Percentiles rank a stretch among this genome's conserved stretches.
Conservation (phyloP, 768 basidiomycete species). For the Lactarius vividus region DNA sequence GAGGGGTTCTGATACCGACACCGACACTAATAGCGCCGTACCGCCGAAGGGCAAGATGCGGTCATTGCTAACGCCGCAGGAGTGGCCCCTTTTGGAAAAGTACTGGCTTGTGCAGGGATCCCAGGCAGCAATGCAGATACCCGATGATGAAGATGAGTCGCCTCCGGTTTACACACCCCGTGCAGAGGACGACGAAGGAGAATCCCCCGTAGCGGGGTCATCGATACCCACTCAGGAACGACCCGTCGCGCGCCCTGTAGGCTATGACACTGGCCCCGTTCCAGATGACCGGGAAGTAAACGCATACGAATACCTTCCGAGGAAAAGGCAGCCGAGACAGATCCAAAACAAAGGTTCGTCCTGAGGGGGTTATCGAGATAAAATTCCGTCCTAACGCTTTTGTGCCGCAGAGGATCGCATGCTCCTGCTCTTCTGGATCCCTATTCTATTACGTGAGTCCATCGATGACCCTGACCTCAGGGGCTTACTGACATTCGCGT, state of each 20-base stretch:
- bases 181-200: conserved; percentile 32
- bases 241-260: conserved; percentile 36
- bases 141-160: conserved; percentile 49
- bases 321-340: conserved; percentile 42
- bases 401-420: conserved; percentile 67
- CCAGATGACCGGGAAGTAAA: conserved; percentile 64
- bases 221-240: conserved; percentile 35
- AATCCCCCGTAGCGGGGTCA: conserved; percentile 19
- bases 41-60: conserved; percentile 36
- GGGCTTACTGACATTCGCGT: not conserved
- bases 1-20: conserved; percentile 34
- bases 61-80: conserved; percentile 41
- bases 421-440: conserved; percentile 84
- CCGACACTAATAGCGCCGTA: conserved; percentile 10
- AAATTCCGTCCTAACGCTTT: not conserved
- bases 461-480: not conserved
- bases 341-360: conserved; percentile 67
- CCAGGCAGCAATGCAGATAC: conserved; percentile 31
- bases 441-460: conserved; percentile 72
- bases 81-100: conserved; percentile 75
- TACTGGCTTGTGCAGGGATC: conserved; percentile 55
- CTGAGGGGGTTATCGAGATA: not conserved
- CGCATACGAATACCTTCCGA: conserved; percentile 62
- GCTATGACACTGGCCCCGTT: conserved; percentile 46
- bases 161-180: conserved; percentile 76